Base-by-base conservation (phyloP, 2,329 filamentous ascomycete genomes). In the Monosporascus sp. region DNA sequence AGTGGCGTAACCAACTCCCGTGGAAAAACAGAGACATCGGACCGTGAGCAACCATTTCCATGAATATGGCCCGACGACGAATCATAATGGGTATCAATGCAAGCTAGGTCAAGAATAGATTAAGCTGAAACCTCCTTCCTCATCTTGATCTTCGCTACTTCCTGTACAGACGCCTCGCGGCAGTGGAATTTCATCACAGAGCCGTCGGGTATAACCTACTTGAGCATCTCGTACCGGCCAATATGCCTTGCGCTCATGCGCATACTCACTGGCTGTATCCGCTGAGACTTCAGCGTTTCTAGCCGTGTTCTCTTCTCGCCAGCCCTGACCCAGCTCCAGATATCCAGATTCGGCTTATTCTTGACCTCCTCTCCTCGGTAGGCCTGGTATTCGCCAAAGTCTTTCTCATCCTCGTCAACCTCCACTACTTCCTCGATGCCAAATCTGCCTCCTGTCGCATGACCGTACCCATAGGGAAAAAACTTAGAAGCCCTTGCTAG, bases 391-490 rank as follows among this genome's bases (percentile, higher is more conserved):
- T 73, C 70, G 3, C 73, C 73, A 54, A 74, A 74, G 27, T 73
- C 68, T 56, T 76, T 72, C 44, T 75, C 73, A 46, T 75, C 70
- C 19, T 76, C 71, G 7, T 67, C 68, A 9, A 71, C 59, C 40
- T 75, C 73, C 1, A 69, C 74, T 27, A 78, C 68, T 49, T 76
- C 73, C 55, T 77, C 74, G 49, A 79, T 70, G 3, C 76, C 71
- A 54, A 79, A 75, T 14, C 54, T 69, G 0, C 64, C 70, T 2
- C 73, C 73, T 0, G 64, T 71, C 2, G 73, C 72, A 2, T 73
- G 71, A 0, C 76, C 75, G 58, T 69, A 78, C 1, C 75, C 74
- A 51, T 76, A 77, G 0, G 75, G 74, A 49, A 77, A 77, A 62
- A 69, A 77, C 62, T 78, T 78, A 37, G 70, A 59, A 0, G 73